phyloP scores from a whole-genome alignment of 176 grass and related monocot genomes.

The Urochloa ruziziensis region DNA sequence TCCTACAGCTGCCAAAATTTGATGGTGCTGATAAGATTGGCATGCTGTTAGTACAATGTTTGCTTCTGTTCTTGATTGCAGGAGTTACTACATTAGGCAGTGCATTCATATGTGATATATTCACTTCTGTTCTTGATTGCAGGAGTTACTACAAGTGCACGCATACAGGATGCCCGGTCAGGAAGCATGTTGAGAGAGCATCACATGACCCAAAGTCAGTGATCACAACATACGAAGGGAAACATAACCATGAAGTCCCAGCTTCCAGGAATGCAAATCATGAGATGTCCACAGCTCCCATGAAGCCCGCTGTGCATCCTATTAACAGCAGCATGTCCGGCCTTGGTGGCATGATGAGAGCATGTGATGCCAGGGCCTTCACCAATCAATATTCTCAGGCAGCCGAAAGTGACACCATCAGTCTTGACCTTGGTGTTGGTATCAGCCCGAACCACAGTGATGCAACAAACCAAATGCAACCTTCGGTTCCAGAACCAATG shows the following conservation, averaged over 20 bases:
- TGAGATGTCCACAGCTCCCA: constrained; percentile 39
- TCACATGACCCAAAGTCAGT: constrained; percentile 98
- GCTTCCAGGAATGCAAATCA: constrained; percentile 71
- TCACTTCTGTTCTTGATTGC: constrained; percentile 26
- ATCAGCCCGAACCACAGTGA: constrained; percentile 74
- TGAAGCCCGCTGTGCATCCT: constrained; percentile 42
- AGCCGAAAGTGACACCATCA: constrained; percentile 61
- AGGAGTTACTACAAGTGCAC: constrained; percentile 99
- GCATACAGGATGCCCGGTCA: constrained; percentile 81
- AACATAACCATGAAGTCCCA: constrained; percentile 98
- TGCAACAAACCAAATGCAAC: constrained; percentile 39
- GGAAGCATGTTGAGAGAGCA: constrained; percentile 99
- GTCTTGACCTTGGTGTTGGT: constrained; percentile 92
- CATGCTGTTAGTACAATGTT: background rate
- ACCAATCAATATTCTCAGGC: constrained; percentile 57
- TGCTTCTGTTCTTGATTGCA: too few relatives aligned
- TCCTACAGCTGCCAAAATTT: background rate
- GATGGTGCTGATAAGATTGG: background rate
- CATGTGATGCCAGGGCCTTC: constrained; percentile 46
- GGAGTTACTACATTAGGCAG: background rate
- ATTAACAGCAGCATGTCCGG: constrained; percentile 40
- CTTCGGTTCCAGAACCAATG: constrained; percentile 36
- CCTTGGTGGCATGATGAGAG: constrained; percentile 64
- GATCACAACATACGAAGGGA: constrained; percentile 99
- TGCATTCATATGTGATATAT: background rate